Base-by-base conservation (phyloP, 2,329 filamentous ascomycete species). In the Pseudocercospora crystallina region DNA sequence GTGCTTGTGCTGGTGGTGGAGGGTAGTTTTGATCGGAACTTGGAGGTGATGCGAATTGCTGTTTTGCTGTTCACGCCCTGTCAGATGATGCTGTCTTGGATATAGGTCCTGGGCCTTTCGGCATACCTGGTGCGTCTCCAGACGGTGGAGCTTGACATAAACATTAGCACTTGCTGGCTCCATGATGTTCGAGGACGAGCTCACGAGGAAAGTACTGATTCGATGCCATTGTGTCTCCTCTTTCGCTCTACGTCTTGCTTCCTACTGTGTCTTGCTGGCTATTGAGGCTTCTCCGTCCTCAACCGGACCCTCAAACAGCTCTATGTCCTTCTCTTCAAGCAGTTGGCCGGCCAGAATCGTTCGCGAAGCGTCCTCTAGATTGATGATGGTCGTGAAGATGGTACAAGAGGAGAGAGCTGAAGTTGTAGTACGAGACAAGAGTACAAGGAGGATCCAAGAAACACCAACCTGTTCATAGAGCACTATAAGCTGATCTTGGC, bases 181-280 rank as follows among this genome's bases (percentile, higher is more conserved):
- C n/a, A 31, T 29, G 2, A 7, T 3, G 5, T 30, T 13, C 12
- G 35, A 14, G 44, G 15, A 8, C 15, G 26, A 17, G 50, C 65
- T 57, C 55, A 67, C 65, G 65, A 53, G 63, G 61, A 42, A 59
- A 67, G 54, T 65, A 67, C 43, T 66, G 65, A 20, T 54, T 53
- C 3, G 51, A 43, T 20, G 58, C 55, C 58, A 63, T 63, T 12
- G 10, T 53, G 50, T 15, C 20, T 31, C n/a, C 33, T 26, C 40
- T 2, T 11, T 49, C 32, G 8, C 14, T 36, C 9, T 9, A 32
- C 20, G 33, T 44, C 13, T 43, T 41, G 35, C 41, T 34, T 38
- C 30, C 36, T 17, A 8, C 12, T 32, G 17, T 31, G 5, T 8
- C 14, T 20, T 30, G 33, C 13, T 17, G 42, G 35, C 13, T 26